Evolutionary conservation across 257 asterid genomes (phyloP).

Genomic region (Verbascum thapsus): DNA sequence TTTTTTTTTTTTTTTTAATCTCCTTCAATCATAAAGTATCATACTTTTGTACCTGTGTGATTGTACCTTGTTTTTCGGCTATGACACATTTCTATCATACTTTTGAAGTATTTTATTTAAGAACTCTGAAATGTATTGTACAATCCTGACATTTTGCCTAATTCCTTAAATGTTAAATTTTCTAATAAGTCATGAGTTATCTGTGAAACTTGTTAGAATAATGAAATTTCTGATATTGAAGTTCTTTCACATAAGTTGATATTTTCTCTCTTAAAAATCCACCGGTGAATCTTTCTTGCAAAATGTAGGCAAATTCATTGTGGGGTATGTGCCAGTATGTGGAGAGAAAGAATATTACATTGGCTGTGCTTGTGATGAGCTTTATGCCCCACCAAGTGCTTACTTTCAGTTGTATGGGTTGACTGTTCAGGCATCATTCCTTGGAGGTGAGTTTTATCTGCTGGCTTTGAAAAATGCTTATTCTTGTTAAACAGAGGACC

Average conservation of each 20-base stretch:
- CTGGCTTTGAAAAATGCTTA: conserved; percentile 21
- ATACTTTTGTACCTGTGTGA: no score
- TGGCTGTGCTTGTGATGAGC: conserved; percentile 89
- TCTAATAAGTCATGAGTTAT: conserved; percentile 14
- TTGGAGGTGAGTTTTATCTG: conserved; percentile 74
- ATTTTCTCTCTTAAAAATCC: conserved; percentile 19
- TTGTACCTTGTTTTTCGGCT: no score
- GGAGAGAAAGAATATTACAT: conserved; percentile 94
- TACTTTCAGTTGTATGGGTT: conserved; percentile 88
- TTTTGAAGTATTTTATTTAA: neutral
- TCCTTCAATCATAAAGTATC: no score
- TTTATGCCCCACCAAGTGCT: conserved; percentile 97
- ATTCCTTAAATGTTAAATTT: conserved; percentile 7
- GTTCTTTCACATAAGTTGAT: conserved; percentile 13
- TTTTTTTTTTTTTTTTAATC: no score
- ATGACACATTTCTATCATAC: conserved; percentile 1
- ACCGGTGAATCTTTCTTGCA: conserved; percentile 18
- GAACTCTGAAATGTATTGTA: conserved; percentile 2
- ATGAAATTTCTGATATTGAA: conserved; percentile 9
- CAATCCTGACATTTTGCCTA: conserved; percentile 7
- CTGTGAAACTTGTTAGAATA: conserved; percentile 10
- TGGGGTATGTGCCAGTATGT: conserved; percentile 79
- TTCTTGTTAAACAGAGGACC: conserved; percentile 18
- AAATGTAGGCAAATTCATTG: conserved; percentile 76
- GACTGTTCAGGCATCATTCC: conserved; percentile 88